phyloP scores from a whole-genome alignment of 805 yeast species.

The Groenewaldozyma salmanticensis region DNA sequence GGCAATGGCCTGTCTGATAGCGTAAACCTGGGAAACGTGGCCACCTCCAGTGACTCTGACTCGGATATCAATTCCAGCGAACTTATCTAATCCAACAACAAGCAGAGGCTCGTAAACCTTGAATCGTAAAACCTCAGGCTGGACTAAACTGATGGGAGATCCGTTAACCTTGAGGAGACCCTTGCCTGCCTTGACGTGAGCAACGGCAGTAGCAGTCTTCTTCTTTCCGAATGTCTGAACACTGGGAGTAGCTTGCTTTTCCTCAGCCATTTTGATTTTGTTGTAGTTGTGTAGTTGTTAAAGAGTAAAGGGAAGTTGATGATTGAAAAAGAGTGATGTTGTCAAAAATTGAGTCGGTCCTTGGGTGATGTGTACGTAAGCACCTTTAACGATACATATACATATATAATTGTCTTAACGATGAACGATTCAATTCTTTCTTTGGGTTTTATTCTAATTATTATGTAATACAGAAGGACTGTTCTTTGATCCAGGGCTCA shows the following conservation, averaged over 20 bases:
- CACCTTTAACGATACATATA: too few relatives aligned
- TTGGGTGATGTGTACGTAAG: too few relatives aligned
- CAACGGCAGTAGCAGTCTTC: constrained; percentile 99
- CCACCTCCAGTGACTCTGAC: constrained; percentile 99
- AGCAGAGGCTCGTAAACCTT: constrained; percentile 99
- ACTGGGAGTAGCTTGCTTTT: background rate
- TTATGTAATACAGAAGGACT: too few relatives aligned
- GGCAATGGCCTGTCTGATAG: constrained; percentile 99
- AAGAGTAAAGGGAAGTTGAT: too few relatives aligned
- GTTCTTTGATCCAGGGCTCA: too few relatives aligned
- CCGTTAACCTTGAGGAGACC: constrained; percentile 99
- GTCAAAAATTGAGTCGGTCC: too few relatives aligned
- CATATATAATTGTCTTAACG: too few relatives aligned
- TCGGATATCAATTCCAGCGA: constrained; percentile 97
- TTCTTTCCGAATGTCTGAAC: constrained; percentile 98
- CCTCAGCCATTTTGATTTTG: background rate
- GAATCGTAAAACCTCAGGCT: constrained; percentile 98
- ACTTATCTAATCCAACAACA: constrained; percentile 97
- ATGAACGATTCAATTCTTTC: too few relatives aligned
- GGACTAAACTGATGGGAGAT: constrained; percentile 96
- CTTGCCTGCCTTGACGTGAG: constrained; percentile 98
- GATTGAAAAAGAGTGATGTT: too few relatives aligned
- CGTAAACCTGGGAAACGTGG: constrained; percentile 99
- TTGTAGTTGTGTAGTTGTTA: too few relatives aligned
- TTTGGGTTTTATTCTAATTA: too few relatives aligned